Base-by-base conservation (phyloP, 2,329 filamentous ascomycete genomes). In the Stachybotrys chartarum region DNA sequence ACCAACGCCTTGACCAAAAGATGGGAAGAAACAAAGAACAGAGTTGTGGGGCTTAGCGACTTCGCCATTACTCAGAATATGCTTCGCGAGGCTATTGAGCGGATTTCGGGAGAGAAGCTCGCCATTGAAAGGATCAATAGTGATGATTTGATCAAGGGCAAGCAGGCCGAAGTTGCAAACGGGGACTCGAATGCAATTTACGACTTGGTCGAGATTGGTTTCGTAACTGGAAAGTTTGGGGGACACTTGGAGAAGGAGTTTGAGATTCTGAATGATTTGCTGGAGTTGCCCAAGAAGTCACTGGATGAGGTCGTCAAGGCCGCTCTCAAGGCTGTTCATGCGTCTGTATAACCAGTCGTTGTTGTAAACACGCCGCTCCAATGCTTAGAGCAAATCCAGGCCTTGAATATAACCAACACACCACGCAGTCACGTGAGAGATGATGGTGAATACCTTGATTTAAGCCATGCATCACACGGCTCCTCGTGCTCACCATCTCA, bases 21-120 rank as follows among this genome's bases (percentile, higher is more conserved):
- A 16, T 62, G 63, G 30, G 66, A 63, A n/a, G 65, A 67, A 56
- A 71, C 68, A 12, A 66, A 60, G 58, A 72, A 70, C 53, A 63
- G 54, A 44, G 65, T 63, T 49, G 59, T 71, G 16, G 65, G 61
- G 51, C 56, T 72, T n/a, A 66, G 66, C 53, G 69, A 73, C 53
- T 68, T 70, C 54, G 64, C 63, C 1, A 57, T 66, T 17, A 66
- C 64, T 6, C 69, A 70, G 58, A 65, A 60, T 45, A 60, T 68
- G 55, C 50, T 72, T 12, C 59, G 80, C 47, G 77, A 77, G 52
- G 75, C 78, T 8, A 67, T 81, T 3, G 78, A 82, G 62, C 72
- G 74, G 12, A 71, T 77, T 6, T 75, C 79, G 56, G 72, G 77
- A 3, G 68, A 76, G n/a, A 74, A 75, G 46, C 68, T 68, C 52